A percentile compares a stretch with the other conserved stretches of the same genome.
These are phyloP conservation scores for Mycena sanguinolenta DNA, from an alignment of 768 basidiomycete species.

Conservation along the genomic window DNA sequence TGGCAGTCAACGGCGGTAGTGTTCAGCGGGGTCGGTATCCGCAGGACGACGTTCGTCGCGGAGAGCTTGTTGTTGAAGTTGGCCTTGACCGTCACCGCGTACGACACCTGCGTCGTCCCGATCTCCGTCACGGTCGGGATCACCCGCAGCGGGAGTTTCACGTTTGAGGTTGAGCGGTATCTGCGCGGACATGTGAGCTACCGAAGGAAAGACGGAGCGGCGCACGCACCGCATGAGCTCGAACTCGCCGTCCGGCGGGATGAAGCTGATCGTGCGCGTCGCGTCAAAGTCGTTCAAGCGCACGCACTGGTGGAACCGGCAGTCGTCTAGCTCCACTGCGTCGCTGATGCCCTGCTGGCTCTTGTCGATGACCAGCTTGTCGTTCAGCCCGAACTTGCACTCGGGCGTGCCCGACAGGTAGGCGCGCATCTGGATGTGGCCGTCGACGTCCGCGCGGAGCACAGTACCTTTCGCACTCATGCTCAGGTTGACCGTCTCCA, in stretches of 20 bases:
- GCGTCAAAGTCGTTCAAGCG: conserved; percentile 95
- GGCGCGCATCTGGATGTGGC: conserved; percentile 97
- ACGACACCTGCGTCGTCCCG: conserved; percentile 92
- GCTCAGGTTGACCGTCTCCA: conserved; percentile 94
- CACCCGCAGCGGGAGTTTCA: conserved; percentile 92
- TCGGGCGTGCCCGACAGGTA: conserved; percentile 97
- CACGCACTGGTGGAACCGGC: conserved; percentile 99
- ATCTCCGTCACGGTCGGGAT: conserved; percentile 94
- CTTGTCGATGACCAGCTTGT: conserved; percentile 97
- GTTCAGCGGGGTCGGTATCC: conserved; percentile 97
- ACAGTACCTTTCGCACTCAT: conserved; percentile 98
- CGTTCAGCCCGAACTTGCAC: conserved; percentile 98
- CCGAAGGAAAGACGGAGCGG: background rate
- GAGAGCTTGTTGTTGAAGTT: conserved; percentile 94
- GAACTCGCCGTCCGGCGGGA: conserved; percentile 98
- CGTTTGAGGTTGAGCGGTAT: conserved; percentile 95
- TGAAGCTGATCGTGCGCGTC: conserved; percentile 93
- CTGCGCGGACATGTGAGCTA: conserved; percentile 54
- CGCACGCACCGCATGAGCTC: conserved; percentile 91
- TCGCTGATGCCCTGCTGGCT: conserved; percentile 73
- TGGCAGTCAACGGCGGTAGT: conserved; percentile 94
- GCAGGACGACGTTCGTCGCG: conserved; percentile 91
- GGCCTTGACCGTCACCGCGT: conserved; percentile 88
- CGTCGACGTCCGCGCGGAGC: conserved; percentile 96
- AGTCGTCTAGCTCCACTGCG: conserved; percentile 97